Conservation (phyloP, 2,329 filamentous ascomycete genomes). For the Bisporella sp. region DNA sequence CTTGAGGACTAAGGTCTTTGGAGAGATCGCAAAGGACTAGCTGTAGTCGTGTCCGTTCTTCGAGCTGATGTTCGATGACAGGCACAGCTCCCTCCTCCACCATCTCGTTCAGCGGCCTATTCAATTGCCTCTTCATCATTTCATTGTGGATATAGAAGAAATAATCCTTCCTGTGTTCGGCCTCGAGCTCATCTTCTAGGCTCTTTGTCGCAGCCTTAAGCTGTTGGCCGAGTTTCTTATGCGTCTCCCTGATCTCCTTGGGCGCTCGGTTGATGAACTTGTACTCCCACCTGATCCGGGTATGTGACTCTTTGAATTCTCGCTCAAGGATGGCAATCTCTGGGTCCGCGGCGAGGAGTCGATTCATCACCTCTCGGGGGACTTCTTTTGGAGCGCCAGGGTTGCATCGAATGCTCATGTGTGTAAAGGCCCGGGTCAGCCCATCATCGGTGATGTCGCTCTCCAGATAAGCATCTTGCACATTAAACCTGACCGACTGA, state of each 20-base stretch:
- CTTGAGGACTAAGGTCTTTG: constrained; percentile 9
- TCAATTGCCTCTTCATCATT: constrained; percentile 15
- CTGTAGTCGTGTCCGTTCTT: constrained; percentile 14
- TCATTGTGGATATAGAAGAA: constrained; percentile 15
- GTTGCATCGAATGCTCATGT: constrained; percentile 16
- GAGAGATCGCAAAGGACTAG: constrained; percentile 16
- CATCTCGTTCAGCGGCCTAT: constrained; percentile 5
- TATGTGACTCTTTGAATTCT: constrained; percentile 8
- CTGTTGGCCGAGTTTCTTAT: constrained; percentile 9
- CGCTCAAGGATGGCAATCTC: constrained; percentile 12
- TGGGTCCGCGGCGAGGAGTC: constrained; percentile 7
- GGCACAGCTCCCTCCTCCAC: constrained; percentile 4
- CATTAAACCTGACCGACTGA: constrained; percentile 13
- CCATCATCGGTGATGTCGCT: constrained; percentile 9
- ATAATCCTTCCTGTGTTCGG: constrained; percentile 11
- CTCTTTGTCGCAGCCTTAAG: constrained; percentile 11
- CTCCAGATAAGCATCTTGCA: constrained; percentile 12
- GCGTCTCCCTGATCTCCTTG: constrained; percentile 1
- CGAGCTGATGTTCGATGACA: constrained; percentile 14
- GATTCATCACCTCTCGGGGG: constrained; percentile 6
- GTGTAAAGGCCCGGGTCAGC: constrained; percentile 10
- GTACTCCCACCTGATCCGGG: constrained; percentile 12
- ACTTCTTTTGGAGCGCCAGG: constrained; percentile 13
- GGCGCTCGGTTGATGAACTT: constrained; percentile 15
- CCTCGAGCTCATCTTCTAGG: constrained; percentile 7